Evolutionary conservation across 1,139 yeast species (phyloP).

Genomic region (Hemisphaericaspora subhashii): DNA sequence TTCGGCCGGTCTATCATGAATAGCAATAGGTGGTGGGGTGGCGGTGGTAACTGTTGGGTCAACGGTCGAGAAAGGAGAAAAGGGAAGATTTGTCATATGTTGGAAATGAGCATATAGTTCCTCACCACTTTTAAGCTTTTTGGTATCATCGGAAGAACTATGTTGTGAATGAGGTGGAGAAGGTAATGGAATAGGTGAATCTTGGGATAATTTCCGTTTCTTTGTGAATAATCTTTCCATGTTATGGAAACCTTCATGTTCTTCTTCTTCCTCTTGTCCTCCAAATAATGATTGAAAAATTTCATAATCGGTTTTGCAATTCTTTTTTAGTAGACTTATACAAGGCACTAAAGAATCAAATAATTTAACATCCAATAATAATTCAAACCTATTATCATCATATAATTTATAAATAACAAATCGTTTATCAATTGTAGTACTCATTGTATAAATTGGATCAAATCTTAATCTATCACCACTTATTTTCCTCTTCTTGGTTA

Average conservation of each 20-base stretch:
- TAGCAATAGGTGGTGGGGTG: constrained; percentile 1
- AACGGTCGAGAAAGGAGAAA: background rate
- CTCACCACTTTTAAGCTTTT: too few relatives aligned
- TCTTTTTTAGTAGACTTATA: constrained; percentile 10
- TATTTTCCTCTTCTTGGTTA: constrained; percentile 7
- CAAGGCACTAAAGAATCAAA: constrained; percentile 15
- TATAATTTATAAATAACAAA: constrained; percentile 26
- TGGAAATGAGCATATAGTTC: background rate
- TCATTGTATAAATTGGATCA: constrained; percentile 25
- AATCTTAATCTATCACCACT: constrained; percentile 11
- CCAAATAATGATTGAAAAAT: constrained; percentile 8
- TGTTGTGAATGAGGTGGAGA: constrained; percentile 1
- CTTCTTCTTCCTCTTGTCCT: constrained; percentile 4
- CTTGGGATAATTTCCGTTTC: constrained; percentile 6
- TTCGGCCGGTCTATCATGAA: background rate
- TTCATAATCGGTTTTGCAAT: constrained; percentile 6
- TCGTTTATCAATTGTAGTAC: constrained; percentile 24
- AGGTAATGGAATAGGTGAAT: background rate
- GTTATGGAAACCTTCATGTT: constrained; percentile 1
- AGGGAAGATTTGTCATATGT: background rate
- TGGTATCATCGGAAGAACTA: background rate
- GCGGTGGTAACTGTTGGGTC: too few relatives aligned
- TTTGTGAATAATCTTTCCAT: constrained; percentile 2
- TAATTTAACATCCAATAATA: constrained; percentile 14
- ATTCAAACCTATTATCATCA: constrained; percentile 20